Conservation (phyloP, 2,329 filamentous ascomycete species). For the Hypoxylon sp. region DNA sequence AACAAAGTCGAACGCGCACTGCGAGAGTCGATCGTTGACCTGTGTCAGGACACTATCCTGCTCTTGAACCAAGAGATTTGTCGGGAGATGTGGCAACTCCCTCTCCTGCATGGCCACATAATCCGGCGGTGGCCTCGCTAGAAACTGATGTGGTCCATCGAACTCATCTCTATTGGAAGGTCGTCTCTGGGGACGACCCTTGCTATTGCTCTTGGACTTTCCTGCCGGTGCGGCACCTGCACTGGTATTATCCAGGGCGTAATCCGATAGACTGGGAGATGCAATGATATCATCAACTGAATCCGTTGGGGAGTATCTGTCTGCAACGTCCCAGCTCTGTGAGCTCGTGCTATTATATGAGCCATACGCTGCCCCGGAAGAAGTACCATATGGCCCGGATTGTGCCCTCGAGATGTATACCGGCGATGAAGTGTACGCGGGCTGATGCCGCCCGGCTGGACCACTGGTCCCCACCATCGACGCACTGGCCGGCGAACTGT, state of each 20-base stretch:
- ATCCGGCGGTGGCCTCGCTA: conserved; percentile 77
- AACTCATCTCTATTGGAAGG: conserved; percentile 90
- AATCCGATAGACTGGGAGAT: conserved; percentile 71
- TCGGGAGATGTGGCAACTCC: conserved; percentile 84
- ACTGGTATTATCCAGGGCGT: conserved; percentile 65
- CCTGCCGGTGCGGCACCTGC: conserved; percentile 56
- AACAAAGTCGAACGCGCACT: conserved; percentile 90
- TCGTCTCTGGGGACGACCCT: conserved; percentile 71
- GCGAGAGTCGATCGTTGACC: conserved; percentile 86
- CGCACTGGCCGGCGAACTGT: conserved; percentile 52
- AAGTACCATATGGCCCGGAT: conserved; percentile 55
- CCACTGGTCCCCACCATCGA: conserved; percentile 53
- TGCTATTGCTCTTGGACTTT: conserved; percentile 62
- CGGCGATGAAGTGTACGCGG: conserved; percentile 55
- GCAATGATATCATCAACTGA: conserved; percentile 70
- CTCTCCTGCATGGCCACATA: conserved; percentile 82
- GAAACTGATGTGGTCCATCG: conserved; percentile 85
- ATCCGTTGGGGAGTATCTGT: conserved; percentile 67
- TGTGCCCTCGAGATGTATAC: conserved; percentile 59
- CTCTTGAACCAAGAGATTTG: conserved; percentile 84
- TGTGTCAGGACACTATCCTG: conserved; percentile 84
- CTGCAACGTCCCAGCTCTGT: conserved; percentile 62
- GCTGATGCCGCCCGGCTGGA: conserved; percentile 56
- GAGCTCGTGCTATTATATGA: conserved; percentile 59
- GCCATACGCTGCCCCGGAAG: conserved; percentile 49